phyloP scores from a whole-genome alignment of 192 early-diverging fungal species.

The Mortierella antarctica region DNA sequence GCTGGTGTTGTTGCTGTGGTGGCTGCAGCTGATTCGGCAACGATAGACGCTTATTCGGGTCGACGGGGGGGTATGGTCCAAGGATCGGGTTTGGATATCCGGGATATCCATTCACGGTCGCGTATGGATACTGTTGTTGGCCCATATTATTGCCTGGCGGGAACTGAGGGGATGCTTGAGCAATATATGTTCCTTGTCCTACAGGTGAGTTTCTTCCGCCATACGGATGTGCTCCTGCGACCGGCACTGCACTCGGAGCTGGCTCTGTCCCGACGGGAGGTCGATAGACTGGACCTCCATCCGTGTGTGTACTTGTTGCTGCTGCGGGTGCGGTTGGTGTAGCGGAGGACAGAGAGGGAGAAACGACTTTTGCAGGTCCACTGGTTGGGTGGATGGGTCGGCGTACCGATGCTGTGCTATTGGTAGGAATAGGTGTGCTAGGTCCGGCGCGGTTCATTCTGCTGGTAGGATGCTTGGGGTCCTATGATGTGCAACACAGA shows the following conservation, averaged over 20 bases:
- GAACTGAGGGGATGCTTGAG: not conserved
- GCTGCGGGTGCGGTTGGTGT: not conserved
- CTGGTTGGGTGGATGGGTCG: slow-evolving; percentile 25
- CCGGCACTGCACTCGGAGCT: slow-evolving; percentile 1
- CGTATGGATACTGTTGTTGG: not conserved
- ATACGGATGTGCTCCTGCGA: slow-evolving; percentile 3
- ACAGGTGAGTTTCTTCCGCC: slow-evolving; percentile 11
- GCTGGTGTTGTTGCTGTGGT: slow-evolving; percentile 6
- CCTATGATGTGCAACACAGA: not conserved
- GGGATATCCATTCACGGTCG: slow-evolving; percentile 6
- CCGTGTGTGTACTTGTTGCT: not conserved
- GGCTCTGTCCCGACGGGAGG: slow-evolving; percentile 11
- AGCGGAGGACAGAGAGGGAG: not conserved
- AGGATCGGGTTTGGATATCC: not conserved
- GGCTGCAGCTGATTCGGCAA: slow-evolving; percentile 1
- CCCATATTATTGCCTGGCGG: slow-evolving; percentile 10
- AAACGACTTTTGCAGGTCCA: not conserved
- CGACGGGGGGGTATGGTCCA: not conserved
- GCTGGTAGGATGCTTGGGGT: slow-evolving; percentile 21
- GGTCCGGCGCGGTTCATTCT: slow-evolving; percentile 12
- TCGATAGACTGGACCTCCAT: slow-evolving; percentile 3
- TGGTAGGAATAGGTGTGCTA: slow-evolving; percentile 6
- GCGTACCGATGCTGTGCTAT: not conserved
- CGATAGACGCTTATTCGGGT: slow-evolving; percentile 6
- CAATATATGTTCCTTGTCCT: slow-evolving; percentile 1